These are phyloP conservation scores for Tolypocladium endophyticum DNA, from an alignment of 2,329 filamentous ascomycete genomes.

Conservation along the genomic window DNA sequence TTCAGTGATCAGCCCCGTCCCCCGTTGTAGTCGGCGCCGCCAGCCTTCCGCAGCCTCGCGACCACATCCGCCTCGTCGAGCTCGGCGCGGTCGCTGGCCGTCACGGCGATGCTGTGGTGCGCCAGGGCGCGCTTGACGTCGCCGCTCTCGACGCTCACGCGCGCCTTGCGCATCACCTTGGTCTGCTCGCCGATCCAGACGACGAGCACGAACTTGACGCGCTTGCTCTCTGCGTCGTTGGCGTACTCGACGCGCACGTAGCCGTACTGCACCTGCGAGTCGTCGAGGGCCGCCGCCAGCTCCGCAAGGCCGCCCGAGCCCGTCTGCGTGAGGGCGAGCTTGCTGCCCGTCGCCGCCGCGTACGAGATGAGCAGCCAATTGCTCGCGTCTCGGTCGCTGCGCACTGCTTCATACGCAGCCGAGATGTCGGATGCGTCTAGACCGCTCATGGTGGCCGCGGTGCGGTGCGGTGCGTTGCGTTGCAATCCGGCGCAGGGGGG, in stretches of 20 bases:
- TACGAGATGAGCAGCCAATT: slow-evolving; percentile 61
- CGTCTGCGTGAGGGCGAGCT: slow-evolving; percentile 43
- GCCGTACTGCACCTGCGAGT: slow-evolving; percentile 52
- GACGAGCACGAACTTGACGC: slow-evolving; percentile 58
- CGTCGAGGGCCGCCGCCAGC: slow-evolving; percentile 44
- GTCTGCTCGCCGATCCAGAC: slow-evolving; percentile 58
- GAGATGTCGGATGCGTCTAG: slow-evolving; percentile 48
- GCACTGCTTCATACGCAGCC: slow-evolving; percentile 56
- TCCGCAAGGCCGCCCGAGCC: slow-evolving; percentile 51
- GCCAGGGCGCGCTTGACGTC: slow-evolving; percentile 51
- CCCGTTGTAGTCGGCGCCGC: slow-evolving; percentile 62
- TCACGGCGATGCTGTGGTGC: slow-evolving; percentile 57
- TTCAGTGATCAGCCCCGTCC: slow-evolving; percentile 35
- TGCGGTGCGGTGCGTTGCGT: neutral
- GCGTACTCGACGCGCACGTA: slow-evolving; percentile 59
- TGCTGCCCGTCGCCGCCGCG: slow-evolving; percentile 42
- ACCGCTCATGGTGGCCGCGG: slow-evolving; percentile 36
- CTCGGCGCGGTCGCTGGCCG: slow-evolving; percentile 49
- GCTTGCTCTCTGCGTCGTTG: slow-evolving; percentile 58
- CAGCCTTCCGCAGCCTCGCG: slow-evolving; percentile 49
- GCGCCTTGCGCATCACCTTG: slow-evolving; percentile 59
- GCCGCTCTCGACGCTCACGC: slow-evolving; percentile 57
- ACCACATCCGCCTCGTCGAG: slow-evolving; percentile 53
- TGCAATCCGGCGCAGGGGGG: neutral
- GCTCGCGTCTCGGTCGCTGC: slow-evolving; percentile 52